Base-by-base conservation (phyloP, 352 stramenopile species). In the Saprolegnia parasitica region DNA sequence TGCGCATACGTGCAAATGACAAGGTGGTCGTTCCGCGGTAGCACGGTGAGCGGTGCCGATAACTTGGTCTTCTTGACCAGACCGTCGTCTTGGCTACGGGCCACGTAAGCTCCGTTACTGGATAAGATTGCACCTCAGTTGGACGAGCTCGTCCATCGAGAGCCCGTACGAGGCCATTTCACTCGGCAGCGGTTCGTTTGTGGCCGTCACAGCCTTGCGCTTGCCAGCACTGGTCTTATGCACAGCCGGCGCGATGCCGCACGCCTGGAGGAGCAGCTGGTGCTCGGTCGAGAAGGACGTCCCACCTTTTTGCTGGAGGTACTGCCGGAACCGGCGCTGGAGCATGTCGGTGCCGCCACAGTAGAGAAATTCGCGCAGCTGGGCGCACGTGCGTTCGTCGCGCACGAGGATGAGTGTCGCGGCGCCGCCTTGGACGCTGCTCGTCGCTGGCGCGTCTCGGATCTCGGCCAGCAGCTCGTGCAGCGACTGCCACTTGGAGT, bases 401-500 rank as follows among this genome's bases (percentile, higher is more conserved):
- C 88, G 91, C 21, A 96, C 83, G 79, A 97, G 91, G 10, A 97
- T 73, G 5, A 97, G 73, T 8, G 93, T 76, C 21, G 68, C 74
- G 15, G 78, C 77, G 1, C 88, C 54, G 21, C 78, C 58, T 10
- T 77, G 67, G 4, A 76, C 73, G 11, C 71, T 73, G 46, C 74
- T 60, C 20, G 56, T 40, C 11, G 74, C 45, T 39, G 62, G 35
- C 37, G 82, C 81, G 50, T 89, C 78, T 45, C 92, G 68, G 56
- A 98, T 93, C 77, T 99, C 96, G 24, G 88, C 81, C 18, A 99
- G 72, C 9, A 98, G 85, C 61, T 98, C 85, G 39, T 84, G 77
- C 6, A 99, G 73, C 1, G 98, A 82, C 20, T 83, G 81, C 89
- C 96, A 98, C 74, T 99, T 99, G 10, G 95, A 91, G 74, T 98